Evolutionary conservation across 164 flowering plant species (phyloP).

Genomic region (Umbellularia californica): DNA sequence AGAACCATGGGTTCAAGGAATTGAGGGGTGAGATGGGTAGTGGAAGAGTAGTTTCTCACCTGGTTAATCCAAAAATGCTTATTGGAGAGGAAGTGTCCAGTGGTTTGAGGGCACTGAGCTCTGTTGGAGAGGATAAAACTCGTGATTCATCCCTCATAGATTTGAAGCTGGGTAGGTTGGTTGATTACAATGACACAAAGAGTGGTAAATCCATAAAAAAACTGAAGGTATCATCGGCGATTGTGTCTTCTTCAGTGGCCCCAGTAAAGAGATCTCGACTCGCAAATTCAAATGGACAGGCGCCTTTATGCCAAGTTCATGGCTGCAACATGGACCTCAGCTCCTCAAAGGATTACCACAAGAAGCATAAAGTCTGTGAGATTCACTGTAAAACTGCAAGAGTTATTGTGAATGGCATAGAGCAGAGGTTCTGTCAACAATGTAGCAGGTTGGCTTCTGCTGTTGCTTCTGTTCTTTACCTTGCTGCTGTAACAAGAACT

Average conservation of each 20-base stretch:
- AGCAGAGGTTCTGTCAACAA: slow-evolving; percentile 86
- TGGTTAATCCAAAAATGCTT: not conserved
- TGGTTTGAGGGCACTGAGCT: slow-evolving; percentile 32
- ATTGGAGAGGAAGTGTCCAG: slow-evolving; percentile 33
- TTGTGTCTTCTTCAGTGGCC: slow-evolving; percentile 26
- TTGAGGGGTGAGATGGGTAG: slow-evolving; percentile 24
- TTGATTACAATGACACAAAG: slow-evolving; percentile 29
- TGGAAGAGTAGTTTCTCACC: slow-evolving; percentile 18
- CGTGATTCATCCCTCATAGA: slow-evolving; percentile 48
- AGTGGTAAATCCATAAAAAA: slow-evolving; percentile 21
- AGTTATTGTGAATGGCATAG: slow-evolving; percentile 71
- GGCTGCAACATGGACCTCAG: slow-evolving; percentile 78
- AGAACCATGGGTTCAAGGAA: slow-evolving; percentile 26
- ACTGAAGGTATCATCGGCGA: slow-evolving; percentile 18
- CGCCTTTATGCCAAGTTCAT: slow-evolving; percentile 67
- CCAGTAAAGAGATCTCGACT: slow-evolving; percentile 40
- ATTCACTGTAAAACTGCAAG: slow-evolving; percentile 70
- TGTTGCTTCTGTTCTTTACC: too few species aligned
- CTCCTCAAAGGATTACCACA: slow-evolving; percentile 77
- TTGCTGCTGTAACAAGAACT: too few species aligned
- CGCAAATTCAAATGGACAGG: slow-evolving; percentile 27
- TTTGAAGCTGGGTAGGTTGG: slow-evolving; percentile 56
- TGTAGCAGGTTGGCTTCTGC: slow-evolving; percentile 55
- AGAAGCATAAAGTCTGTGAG: slow-evolving; percentile 84
- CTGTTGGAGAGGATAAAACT: slow-evolving; percentile 31